Evolutionary conservation across 2,329 filamentous ascomycete genomes (phyloP).

Genomic region (Xylariaceae sp.): DNA sequence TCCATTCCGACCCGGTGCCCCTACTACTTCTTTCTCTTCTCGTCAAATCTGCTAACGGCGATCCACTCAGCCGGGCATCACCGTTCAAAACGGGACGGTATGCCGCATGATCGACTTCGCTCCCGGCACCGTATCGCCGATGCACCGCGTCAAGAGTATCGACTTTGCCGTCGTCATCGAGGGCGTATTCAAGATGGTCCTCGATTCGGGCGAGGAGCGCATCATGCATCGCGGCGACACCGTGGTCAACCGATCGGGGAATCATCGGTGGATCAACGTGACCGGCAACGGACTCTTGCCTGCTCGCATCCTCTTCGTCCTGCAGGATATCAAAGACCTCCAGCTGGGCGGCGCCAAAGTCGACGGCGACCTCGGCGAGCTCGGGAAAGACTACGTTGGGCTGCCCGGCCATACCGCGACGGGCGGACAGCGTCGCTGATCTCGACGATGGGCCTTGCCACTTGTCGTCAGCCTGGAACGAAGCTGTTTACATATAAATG

Average conservation of each 20-base stretch:
- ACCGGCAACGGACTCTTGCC: slow-evolving; percentile 10
- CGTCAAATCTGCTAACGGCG: too few species aligned
- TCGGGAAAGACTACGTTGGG: slow-evolving; percentile 1
- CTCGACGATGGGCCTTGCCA: not conserved
- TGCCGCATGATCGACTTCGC: slow-evolving; percentile 22
- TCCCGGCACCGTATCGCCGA: slow-evolving; percentile 7
- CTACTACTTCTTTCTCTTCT: not conserved
- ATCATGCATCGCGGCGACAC: slow-evolving; percentile 18
- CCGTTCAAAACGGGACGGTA: slow-evolving; percentile 7
- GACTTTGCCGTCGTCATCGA: slow-evolving; percentile 21
- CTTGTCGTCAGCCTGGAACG: too few species aligned
- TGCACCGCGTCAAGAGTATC: slow-evolving; percentile 14
- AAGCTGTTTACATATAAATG: too few species aligned
- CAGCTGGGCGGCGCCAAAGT: slow-evolving; percentile 3
- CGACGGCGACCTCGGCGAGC: slow-evolving; percentile 1
- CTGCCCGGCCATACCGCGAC: not conserved
- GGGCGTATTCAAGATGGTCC: slow-evolving; percentile 13
- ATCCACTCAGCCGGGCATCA: not conserved
- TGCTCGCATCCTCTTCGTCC: slow-evolving; percentile 9
- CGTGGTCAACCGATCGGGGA: slow-evolving; percentile 5
- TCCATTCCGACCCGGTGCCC: not conserved
- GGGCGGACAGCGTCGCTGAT: too few species aligned
- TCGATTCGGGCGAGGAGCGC: slow-evolving; percentile 21
- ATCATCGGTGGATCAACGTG: slow-evolving; percentile 13
- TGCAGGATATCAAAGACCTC: slow-evolving; percentile 6